These are phyloP conservation scores for Sporopachydermia quercuum DNA, from an alignment of 805 yeast genomes.

Conservation along the genomic window DNA sequence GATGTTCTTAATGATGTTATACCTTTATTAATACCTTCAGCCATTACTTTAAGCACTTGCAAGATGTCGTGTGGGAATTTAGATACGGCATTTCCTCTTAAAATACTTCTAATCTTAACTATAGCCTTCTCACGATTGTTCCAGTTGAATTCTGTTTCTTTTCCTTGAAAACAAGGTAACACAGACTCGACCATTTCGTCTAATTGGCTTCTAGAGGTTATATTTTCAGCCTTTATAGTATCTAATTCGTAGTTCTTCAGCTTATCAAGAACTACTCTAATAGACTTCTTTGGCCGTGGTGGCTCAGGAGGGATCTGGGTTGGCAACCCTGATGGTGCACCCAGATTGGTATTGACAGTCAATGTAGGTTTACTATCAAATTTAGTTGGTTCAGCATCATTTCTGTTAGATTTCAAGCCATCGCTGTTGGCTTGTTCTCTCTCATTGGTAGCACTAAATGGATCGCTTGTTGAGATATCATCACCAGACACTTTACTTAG, in stretches of 20 bases:
- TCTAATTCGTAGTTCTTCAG: conserved; percentile 27
- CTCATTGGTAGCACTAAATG: background rate
- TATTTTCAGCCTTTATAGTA: conserved; percentile 18
- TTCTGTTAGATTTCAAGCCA: background rate
- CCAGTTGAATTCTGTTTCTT: conserved; percentile 91
- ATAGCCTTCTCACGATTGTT: conserved; percentile 48
- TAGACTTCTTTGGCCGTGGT: too few species aligned
- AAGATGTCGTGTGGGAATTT: conserved; percentile 20
- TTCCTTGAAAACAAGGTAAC: conserved; percentile 35
- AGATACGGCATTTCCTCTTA: conserved; percentile 39
- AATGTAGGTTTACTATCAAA: background rate
- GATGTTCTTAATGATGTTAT: conserved; percentile 72
- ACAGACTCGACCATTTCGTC: conserved; percentile 16
- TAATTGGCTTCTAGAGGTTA: conserved; percentile 17
- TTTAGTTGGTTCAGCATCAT: background rate
- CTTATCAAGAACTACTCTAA: conserved; percentile 10
- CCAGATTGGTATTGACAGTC: background rate
- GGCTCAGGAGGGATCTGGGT: too few species aligned
- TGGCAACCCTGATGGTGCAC: conserved; percentile 5
- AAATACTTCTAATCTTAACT: conserved; percentile 36
- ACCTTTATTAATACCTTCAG: conserved; percentile 52
- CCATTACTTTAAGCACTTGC: conserved; percentile 26
- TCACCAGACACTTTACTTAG: background rate
- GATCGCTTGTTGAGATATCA: background rate
- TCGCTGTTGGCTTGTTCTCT: background rate